Evolutionary conservation across 2,329 filamentous ascomycete species (phyloP), one percentile per base, ranked within the genome.

Genomic region (Aspergillus sp.): DNA sequence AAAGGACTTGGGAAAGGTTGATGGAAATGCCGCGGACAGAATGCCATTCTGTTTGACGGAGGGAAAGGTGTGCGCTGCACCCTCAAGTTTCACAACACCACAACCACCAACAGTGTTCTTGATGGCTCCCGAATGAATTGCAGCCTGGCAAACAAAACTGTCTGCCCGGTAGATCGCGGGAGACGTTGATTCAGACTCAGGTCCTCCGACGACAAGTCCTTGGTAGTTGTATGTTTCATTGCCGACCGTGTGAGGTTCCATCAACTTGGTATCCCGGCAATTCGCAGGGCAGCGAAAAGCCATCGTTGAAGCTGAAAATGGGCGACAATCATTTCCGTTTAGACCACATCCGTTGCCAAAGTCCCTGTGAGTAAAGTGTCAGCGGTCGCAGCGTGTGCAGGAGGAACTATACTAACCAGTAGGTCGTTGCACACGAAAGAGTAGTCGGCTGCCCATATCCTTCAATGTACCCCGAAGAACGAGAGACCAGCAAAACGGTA

Each of bases 1-100:
- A 63, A 88, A 96, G 0, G 90, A 85, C 28, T 88, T 83, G 1
- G 93, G 93, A 57, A 98, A 98, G 52, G 88, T 89, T 0, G 89
- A 91, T 49, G 90, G 80, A 61, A 98, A 98, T 5, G 68, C 77
- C 42, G 88, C 74, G 50, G 89, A 95, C 27, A 73, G 68, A 50
- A 97, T 89, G 41, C 85, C 88, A 58, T 94, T 75, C n/a, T 75
- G 75, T 38, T 79, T 77, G 7, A 83, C 82, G 34, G 78, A 75
- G 34, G 76, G 68, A 59, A 83, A 95, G 39, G 77, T 70, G 43
- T 76, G 70, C 44, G 81, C 78, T 43, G 83, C 76, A 19, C 90
- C 90, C 19, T 87, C 75, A 32, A 93, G 74, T 42, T 80, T 77
- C 29, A 93, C 78, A 3, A 94, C 87, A 45, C 90, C 90, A 55